Conservation (phyloP, 176 grass and related monocot genomes). For the Sorghum bicolor region DNA sequence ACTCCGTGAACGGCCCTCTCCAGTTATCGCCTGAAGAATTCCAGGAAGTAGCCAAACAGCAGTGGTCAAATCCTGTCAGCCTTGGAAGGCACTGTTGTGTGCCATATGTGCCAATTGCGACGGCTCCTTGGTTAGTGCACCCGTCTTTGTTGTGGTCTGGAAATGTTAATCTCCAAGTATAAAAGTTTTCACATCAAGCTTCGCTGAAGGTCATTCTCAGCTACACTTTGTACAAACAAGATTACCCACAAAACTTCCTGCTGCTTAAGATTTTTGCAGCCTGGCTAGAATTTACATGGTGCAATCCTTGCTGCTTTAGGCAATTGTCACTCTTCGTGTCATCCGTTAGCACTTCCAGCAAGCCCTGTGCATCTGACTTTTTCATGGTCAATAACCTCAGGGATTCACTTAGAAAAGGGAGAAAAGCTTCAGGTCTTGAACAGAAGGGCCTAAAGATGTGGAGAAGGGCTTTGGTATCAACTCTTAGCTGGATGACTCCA, state of each 20-base stretch:
- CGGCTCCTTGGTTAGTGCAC: background rate
- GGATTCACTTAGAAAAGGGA: conserved; percentile 64
- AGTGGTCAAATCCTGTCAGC: background rate
- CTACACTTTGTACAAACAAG: background rate
- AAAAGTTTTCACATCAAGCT: background rate
- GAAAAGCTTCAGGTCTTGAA: conserved; percentile 68
- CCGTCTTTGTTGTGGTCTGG: background rate
- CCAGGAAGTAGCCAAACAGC: background rate
- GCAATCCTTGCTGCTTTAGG: conserved; percentile 45
- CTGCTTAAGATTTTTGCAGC: conserved; percentile 63
- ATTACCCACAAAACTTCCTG: conserved; percentile 31
- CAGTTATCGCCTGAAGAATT: background rate
- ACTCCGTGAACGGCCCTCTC: background rate
- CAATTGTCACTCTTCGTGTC: conserved; percentile 23
- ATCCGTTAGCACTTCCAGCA: conserved; percentile 57
- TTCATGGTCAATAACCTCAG: conserved; percentile 63
- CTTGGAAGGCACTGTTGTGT: background rate
- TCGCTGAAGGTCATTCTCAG: background rate
- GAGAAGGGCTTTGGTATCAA: conserved; percentile 61
- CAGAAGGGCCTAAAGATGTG: conserved; percentile 74
- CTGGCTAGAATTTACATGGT: conserved; percentile 62
- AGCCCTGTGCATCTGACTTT: conserved; percentile 31
- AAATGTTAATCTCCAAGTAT: background rate
- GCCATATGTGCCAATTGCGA: background rate
- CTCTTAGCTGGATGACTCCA: conserved; percentile 59